Percentiles rank a stretch among this genome's conserved stretches.
phyloP scores from a whole-genome alignment of 164 flowering plant species.

The Buxus sempervirens region DNA sequence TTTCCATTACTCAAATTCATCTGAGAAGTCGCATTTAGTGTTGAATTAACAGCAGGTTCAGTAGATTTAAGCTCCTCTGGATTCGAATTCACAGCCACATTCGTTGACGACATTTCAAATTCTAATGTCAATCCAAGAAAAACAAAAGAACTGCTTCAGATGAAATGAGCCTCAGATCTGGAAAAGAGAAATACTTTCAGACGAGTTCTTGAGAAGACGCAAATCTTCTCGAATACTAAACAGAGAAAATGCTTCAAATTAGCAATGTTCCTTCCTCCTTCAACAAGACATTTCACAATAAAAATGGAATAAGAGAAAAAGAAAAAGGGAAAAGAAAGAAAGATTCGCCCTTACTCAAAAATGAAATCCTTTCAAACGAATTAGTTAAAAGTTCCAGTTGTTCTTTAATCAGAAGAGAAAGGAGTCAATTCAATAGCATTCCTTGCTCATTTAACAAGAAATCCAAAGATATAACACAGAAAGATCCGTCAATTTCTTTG shows the following conservation, averaged over 20 bases:
- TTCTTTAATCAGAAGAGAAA: background rate
- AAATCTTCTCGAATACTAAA: too few species aligned
- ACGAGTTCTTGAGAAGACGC: too few species aligned
- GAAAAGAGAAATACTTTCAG: too few species aligned
- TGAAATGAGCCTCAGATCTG: background rate
- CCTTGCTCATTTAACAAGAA: too few species aligned
- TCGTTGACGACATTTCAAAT: constrained; percentile 4
- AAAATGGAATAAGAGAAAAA: too few species aligned
- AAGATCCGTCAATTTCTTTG: background rate
- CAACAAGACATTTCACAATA: too few species aligned
- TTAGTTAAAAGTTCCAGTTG: background rate
- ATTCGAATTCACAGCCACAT: background rate
- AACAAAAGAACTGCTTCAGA: background rate
- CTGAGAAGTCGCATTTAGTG: background rate
- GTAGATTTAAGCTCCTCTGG: constrained; percentile 2
- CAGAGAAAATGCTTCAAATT: too few species aligned
- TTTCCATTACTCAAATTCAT: constrained; percentile 13
- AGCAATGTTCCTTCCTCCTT: too few species aligned
- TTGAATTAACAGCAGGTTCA: background rate
- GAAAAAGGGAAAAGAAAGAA: too few species aligned
- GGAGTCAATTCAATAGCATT: background rate
- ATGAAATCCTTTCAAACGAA: background rate
- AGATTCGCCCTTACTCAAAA: background rate
- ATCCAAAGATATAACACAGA: too few species aligned
- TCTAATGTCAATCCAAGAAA: background rate